Evolutionary conservation across 169 alveolate genomes (phyloP).

Genomic region (Plasmodium gallinaceum): DNA sequence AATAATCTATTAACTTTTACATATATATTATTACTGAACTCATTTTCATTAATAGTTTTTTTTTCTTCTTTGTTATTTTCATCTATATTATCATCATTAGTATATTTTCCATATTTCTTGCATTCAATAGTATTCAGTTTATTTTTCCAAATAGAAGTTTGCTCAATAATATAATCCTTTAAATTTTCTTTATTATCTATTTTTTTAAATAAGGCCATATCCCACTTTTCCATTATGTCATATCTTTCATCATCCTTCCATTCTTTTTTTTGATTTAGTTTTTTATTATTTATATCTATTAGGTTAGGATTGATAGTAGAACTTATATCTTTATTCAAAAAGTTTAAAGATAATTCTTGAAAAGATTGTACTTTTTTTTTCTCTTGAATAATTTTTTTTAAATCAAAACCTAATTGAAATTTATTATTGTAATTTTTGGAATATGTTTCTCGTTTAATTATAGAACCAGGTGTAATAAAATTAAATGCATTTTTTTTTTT

Average conservation of each 20-base stretch:
- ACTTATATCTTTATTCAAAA: slow-evolving; percentile 39
- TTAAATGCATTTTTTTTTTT: slow-evolving; percentile 56
- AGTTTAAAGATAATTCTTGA: slow-evolving; percentile 56
- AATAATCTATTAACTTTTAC: slow-evolving; percentile 32
- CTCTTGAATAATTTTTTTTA: slow-evolving; percentile 59
- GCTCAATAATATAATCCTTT: slow-evolving; percentile 47
- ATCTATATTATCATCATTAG: not conserved
- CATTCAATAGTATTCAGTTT: not conserved
- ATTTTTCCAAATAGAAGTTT: slow-evolving; percentile 32
- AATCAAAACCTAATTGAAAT: slow-evolving; percentile 31
- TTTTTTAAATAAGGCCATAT: slow-evolving; percentile 38
- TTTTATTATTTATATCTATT: slow-evolving; percentile 31
- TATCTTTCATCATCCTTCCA: slow-evolving; percentile 54
- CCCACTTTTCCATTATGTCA: slow-evolving; percentile 68
- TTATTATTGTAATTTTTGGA: slow-evolving; percentile 23
- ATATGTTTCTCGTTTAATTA: slow-evolving; percentile 17
- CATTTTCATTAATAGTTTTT: not conserved
- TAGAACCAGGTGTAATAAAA: slow-evolving; percentile 71
- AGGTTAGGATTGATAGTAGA: slow-evolving; percentile 44
- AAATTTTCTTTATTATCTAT: slow-evolving; percentile 44
- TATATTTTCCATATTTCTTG: not conserved
- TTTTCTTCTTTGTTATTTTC: not conserved
- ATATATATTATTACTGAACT: not conserved
- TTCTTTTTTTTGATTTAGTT: slow-evolving; percentile 9
- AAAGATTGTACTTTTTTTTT: slow-evolving; percentile 66